Evolutionary conservation across 345 rosid genomes (phyloP).

Genomic region (Triadica sebifera): DNA sequence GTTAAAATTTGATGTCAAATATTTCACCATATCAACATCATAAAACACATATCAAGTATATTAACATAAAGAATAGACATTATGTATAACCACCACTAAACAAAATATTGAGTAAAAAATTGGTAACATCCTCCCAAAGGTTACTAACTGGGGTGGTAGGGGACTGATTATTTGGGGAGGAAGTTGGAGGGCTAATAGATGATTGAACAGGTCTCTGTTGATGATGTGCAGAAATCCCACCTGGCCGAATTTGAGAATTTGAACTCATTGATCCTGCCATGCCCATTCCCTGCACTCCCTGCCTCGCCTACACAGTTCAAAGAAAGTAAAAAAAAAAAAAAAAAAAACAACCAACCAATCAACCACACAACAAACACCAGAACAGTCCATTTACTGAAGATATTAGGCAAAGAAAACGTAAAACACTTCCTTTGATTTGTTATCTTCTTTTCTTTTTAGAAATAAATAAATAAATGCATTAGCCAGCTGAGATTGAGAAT

Average conservation of each 20-base stretch:
- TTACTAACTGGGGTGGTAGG: slow-evolving; percentile 60
- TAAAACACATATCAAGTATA: background rate
- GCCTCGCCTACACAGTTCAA: slow-evolving; percentile 74
- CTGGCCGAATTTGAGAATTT: slow-evolving; percentile 61
- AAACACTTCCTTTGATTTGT: background rate
- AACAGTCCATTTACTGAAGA: background rate
- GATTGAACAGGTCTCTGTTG: slow-evolving; percentile 77
- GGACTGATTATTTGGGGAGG: slow-evolving; percentile 53
- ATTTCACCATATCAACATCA: background rate
- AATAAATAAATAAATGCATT: background rate
- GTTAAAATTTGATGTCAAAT: background rate
- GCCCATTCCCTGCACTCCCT: slow-evolving; percentile 64
- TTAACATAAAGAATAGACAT: background rate
- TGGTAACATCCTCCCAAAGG: background rate
- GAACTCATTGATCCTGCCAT: slow-evolving; percentile 63
- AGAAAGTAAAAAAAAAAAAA: too few relatives aligned
- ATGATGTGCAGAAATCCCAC: slow-evolving; percentile 62
- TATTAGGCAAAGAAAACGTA: background rate
- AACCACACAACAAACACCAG: too few relatives aligned
- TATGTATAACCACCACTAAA: background rate
- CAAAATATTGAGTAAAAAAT: too few relatives aligned
- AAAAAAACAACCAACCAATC: too few relatives aligned
- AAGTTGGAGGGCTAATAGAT: slow-evolving; percentile 51
- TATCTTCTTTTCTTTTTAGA: too few relatives aligned
- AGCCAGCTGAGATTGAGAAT: background rate